phyloP scores from a whole-genome alignment of 1,284 basidiomycete species.

The Fomes fomentarius region DNA sequence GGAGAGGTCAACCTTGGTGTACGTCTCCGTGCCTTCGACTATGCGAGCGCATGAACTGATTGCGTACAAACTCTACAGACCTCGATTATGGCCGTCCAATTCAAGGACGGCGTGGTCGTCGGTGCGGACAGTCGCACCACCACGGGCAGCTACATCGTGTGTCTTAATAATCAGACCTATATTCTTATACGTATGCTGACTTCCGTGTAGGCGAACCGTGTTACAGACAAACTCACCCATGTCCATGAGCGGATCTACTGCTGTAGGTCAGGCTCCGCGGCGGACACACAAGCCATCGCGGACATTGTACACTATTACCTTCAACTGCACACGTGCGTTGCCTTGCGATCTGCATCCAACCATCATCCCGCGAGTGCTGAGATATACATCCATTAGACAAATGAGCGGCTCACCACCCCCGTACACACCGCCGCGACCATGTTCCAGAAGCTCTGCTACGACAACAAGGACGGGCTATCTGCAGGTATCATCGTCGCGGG shows the following conservation, averaged over 20 bases:
- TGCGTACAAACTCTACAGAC: slow-evolving; percentile 56
- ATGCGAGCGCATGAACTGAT: neutral
- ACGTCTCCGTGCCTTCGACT: slow-evolving; percentile 44
- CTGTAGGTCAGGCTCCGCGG: slow-evolving; percentile 97
- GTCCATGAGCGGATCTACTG: slow-evolving; percentile 99
- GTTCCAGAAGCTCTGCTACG: slow-evolving; percentile 92
- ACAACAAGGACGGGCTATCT: slow-evolving; percentile 88
- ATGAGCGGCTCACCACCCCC: slow-evolving; percentile 68
- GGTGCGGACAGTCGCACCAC: slow-evolving; percentile 98
- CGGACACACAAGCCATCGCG: slow-evolving; percentile 97
- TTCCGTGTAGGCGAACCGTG: slow-evolving; percentile 83
- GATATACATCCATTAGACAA: slow-evolving; percentile 65
- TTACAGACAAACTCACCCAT: slow-evolving; percentile 98
- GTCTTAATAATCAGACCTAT: slow-evolving; percentile 30
- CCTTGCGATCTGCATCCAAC: too few species aligned
- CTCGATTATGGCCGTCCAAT: slow-evolving; percentile 99
- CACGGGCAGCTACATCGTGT: slow-evolving; percentile 93
- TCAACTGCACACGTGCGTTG: slow-evolving; percentile 74
- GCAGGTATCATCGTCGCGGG: slow-evolving; percentile 99
- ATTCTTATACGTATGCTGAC: neutral
- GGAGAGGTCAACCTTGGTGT: slow-evolving; percentile 97
- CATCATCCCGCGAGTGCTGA: too few species aligned
- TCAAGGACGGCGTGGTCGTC: slow-evolving; percentile 92
- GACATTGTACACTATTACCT: slow-evolving; percentile 90
- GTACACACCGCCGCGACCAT: slow-evolving; percentile 84